Evolutionary conservation across 768 basidiomycete species (phyloP), one percentile per base, ranked within the genome.

Genomic region (Xanthoconium purpureum): DNA sequence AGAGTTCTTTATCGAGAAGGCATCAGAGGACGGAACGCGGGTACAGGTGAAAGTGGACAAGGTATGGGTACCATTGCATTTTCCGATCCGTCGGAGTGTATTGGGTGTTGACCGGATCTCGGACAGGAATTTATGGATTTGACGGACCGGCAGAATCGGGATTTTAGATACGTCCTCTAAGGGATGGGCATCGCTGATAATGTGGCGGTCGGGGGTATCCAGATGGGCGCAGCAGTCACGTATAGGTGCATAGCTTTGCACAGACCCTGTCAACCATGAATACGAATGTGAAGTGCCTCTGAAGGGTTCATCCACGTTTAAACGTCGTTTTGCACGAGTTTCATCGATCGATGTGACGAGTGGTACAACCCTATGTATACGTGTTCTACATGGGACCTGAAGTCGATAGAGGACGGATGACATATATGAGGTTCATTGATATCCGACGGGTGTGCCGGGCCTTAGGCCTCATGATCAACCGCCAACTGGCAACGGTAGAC

Each of bases 151-250:
- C 84, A 89, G 66, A 89, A 89, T 61, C 77, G 81, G 11, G 85
- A 88, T 51, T 89, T 86, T 71, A 76, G 88, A 73, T 89, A 89
- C 63, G 84, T 88, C 29, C 70, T 88, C 54, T 88, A 70, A 58
- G 42, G 39, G 56, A 30, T 1, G 29, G 7, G 9, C 28, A 20
- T 35, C 24, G 15, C 30, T 47, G 29, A 47, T 59, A 17, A 5
- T 2, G 18, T 29, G 56, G 54, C 10, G n/a, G 5, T 10, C 3
- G 38, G 9, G 11, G 48, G 28, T 32, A 30, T 15, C 32, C 11
- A 11, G 6, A 6, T 6, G 32, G 6, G 32, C 29, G 29, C 11
- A n/a, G 28, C 5, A 28, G 51, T 9, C 39, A 33, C 15, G 8
- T 42, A 43, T 37, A 35, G 37, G 37, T 13, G n/a, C n/a, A n/a